Evolutionary conservation across 2,329 filamentous ascomycete genomes (phyloP).

Genomic region (Incumbomyces delicatus): DNA sequence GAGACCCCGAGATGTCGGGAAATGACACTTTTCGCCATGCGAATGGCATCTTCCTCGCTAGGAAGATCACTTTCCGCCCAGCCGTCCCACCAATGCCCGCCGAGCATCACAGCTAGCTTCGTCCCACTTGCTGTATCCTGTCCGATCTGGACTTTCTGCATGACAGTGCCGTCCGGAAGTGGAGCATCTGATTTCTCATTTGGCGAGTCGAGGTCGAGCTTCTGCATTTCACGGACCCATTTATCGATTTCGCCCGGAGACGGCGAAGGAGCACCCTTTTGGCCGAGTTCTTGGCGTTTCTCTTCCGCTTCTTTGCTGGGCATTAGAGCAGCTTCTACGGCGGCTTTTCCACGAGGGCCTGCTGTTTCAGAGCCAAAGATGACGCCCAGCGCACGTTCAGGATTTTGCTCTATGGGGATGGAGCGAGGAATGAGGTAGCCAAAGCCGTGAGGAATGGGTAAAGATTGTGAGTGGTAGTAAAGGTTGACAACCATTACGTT

Average conservation of each 20-base stretch:
- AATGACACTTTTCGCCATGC: conserved; percentile 61
- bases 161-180: not conserved
- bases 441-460: conserved; percentile 61
- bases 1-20: conserved; percentile 64
- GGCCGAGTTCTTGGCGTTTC: no score
- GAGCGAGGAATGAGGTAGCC: conserved; percentile 83
- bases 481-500: conserved; percentile 90
- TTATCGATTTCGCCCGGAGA: not conserved
- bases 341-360: conserved; percentile 10
- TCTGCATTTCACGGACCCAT: not conserved
- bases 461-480: conserved; percentile 58
- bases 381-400: conserved; percentile 76
- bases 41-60: conserved; percentile 53
- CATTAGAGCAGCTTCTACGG: not conserved
- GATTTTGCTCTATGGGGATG: conserved; percentile 61
- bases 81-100: conserved; percentile 81
- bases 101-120: conserved; percentile 88
- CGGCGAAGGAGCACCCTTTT: not conserved
- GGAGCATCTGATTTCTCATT: not conserved
- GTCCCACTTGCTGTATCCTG: conserved; percentile 56
- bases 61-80: conserved; percentile 48
- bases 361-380: conserved; percentile 73
- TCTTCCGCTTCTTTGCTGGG: not conserved
- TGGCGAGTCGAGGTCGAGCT: not conserved
- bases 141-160: conserved; percentile 25